Evolutionary conservation across 2,329 filamentous ascomycete genomes (phyloP).

Genomic region (Paracoccidioides brasiliensis): DNA sequence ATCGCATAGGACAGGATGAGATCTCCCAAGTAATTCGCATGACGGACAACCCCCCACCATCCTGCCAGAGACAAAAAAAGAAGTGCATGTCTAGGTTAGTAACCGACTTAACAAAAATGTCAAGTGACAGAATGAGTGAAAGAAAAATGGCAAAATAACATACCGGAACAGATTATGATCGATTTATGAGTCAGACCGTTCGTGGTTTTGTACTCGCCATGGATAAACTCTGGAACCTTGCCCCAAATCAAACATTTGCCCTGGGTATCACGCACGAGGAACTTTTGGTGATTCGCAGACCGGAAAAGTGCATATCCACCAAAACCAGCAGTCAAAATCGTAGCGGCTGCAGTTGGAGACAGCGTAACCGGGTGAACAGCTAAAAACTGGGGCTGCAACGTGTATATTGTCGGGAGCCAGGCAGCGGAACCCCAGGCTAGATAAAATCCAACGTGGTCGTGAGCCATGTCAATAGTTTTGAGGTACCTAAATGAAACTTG

Average conservation of each 20-base stretch:
- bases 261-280: conserved; percentile 27
- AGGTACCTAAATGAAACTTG: conserved; percentile 22
- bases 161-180: conserved; percentile 25
- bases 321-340: conserved; percentile 21
- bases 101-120: not conserved
- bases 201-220: conserved; percentile 28
- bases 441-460: conserved; percentile 34
- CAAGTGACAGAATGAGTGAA: no score
- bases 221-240: conserved; percentile 26
- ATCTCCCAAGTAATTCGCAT: conserved; percentile 32
- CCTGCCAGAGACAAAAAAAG: conserved; percentile 10
- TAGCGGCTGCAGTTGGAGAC: conserved; percentile 14
- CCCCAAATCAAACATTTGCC: conserved; percentile 35
- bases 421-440: conserved; percentile 35
- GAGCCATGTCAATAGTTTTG: conserved; percentile 31
- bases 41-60: conserved; percentile 31
- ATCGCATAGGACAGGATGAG: conserved; percentile 29
- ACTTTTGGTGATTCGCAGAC: conserved; percentile 35
- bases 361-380: conserved; percentile 29
- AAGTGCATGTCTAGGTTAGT: no score
- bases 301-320: conserved; percentile 35
- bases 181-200: conserved; percentile 31
- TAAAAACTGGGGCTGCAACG: conserved; percentile 37
- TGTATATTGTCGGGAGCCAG: conserved; percentile 36
- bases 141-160: not conserved